phyloP scores from a whole-genome alignment of 768 basidiomycete species.

The Boletus tomentosulus region DNA sequence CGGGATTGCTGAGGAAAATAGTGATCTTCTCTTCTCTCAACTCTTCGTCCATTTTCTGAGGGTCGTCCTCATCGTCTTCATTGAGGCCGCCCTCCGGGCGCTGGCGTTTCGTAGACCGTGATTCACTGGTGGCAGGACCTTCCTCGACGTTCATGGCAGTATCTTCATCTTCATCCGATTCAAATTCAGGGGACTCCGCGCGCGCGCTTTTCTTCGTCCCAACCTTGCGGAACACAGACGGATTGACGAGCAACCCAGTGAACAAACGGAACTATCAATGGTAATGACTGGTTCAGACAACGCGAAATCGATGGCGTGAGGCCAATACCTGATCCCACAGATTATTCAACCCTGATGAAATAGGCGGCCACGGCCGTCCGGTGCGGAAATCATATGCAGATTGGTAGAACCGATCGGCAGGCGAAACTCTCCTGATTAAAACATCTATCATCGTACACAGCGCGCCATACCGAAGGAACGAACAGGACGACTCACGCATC shows the following conservation, averaged over 20 bases:
- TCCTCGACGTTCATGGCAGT: conserved; percentile 5
- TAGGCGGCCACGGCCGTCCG: conserved; percentile 37
- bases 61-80: conserved; percentile 32
- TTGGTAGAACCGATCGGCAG: conserved; percentile 53
- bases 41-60: conserved; percentile 31
- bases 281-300: conserved; percentile 4
- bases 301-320: not conserved
- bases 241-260: conserved; percentile 51
- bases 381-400: conserved; percentile 55
- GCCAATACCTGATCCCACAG: conserved; percentile 63
- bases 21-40: conserved; percentile 42
- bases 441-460: not conserved
- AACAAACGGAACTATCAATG: conserved; percentile 54
- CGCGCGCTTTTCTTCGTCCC: conserved; percentile 25
- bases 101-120: conserved; percentile 23
- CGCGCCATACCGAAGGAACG: not conserved
- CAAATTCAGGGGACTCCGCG: conserved; percentile 35
- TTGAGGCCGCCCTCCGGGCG: conserved; percentile 14
- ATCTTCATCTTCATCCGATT: conserved; percentile 27
- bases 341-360: conserved; percentile 30
- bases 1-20: conserved; percentile 61
- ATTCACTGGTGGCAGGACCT: not conserved
- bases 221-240: conserved; percentile 34
- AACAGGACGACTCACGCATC: conserved; percentile 44
- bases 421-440: conserved; percentile 37